Conservation (phyloP, 164 flowering plant species). For the Dillenia suffruticosa region DNA sequence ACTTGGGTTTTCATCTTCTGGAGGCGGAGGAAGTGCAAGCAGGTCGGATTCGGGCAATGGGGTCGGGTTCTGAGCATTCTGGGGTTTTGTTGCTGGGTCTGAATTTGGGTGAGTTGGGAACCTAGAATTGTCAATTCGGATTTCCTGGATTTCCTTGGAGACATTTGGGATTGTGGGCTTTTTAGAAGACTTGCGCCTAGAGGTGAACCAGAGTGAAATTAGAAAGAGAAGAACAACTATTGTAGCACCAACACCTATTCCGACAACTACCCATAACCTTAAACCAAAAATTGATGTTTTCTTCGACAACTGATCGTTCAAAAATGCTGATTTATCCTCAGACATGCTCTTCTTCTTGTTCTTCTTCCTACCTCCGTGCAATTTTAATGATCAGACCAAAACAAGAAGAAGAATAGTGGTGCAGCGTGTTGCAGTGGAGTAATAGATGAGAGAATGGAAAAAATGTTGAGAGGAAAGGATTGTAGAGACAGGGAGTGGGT, state of each 20-base stretch:
- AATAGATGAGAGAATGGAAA: not conserved
- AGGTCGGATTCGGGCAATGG: conserved; percentile 31
- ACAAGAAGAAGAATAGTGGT: not conserved
- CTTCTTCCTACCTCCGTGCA: not conserved
- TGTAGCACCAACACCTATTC: conserved; percentile 64
- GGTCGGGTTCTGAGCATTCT: conserved; percentile 10
- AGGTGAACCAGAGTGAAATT: conserved; percentile 65
- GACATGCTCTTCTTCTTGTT: conserved; percentile 28
- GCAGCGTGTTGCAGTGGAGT: not conserved
- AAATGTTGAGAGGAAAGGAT: not conserved
- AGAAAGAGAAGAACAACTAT: conserved; percentile 67
- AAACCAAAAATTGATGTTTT: conserved; percentile 71
- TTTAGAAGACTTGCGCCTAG: conserved; percentile 27
- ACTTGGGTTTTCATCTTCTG: conserved; percentile 28
- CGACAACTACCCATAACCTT: conserved; percentile 66
- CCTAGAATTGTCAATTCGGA: conserved; percentile 24
- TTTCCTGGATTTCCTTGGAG: conserved; percentile 56
- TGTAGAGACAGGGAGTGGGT: conserved; percentile 2
- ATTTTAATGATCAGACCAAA: not conserved
- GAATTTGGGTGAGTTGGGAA: conserved; percentile 8
- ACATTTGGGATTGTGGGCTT: conserved; percentile 41
- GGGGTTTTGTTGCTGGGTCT: conserved; percentile 5
- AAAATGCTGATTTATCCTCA: conserved; percentile 29
- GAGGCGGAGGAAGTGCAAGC: conserved; percentile 6
- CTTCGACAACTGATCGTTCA: conserved; percentile 61